These are phyloP conservation scores for Colletotrichum horii DNA, from an alignment of 2,329 filamentous ascomycete genomes.

Conservation along the genomic window DNA sequence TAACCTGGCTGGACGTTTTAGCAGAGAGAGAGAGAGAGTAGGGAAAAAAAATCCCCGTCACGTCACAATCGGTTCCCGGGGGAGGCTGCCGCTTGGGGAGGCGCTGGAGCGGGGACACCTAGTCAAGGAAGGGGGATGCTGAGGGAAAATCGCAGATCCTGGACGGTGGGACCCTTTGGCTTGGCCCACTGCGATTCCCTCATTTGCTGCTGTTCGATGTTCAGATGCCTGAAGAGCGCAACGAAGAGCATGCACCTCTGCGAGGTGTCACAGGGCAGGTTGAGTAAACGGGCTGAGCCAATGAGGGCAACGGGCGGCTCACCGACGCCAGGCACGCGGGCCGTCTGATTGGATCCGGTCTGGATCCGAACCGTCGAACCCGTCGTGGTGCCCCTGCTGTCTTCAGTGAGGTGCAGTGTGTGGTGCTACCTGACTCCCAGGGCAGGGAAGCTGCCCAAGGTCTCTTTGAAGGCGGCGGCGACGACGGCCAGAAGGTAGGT, in stretches of 20 bases:
- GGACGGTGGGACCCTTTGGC: neutral
- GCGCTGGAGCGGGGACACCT: neutral
- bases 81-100: neutral
- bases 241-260: neutral
- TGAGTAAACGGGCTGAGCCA: constrained; percentile 7
- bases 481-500: neutral
- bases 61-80: constrained; percentile 9
- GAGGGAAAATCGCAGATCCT: neutral
- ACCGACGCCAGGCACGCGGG: constrained; percentile 7
- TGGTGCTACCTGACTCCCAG: neutral
- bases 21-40: neutral
- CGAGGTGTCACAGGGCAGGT: neutral
- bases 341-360: neutral
- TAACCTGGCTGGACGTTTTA: neutral
- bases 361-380: constrained; percentile 2
- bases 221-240: neutral
- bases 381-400: neutral
- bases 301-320: neutral
- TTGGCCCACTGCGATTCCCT: neutral
- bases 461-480: neutral
- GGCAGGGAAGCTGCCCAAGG: neutral
- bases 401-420: neutral
- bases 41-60: neutral
- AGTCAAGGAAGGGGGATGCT: neutral
- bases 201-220: neutral